Percentiles rank a stretch among this genome's conserved stretches.
Evolutionary conservation across 2,329 filamentous ascomycete species (phyloP).

Genomic region (Fusarium duplospermum): DNA sequence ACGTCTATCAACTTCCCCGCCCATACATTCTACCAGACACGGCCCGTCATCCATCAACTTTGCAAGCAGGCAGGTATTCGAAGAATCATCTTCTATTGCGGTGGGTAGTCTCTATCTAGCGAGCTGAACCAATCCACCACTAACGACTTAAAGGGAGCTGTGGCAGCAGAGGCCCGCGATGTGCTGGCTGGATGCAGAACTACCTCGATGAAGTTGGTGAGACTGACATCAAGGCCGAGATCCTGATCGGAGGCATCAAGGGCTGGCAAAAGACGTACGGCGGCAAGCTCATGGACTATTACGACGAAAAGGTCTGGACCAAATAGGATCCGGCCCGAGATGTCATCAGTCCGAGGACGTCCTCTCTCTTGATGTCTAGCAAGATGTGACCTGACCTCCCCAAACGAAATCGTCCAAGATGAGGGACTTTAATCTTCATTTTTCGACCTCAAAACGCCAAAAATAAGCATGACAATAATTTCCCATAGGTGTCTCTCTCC

Average conservation of each 20-base stretch:
- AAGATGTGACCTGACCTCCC: conserved; percentile 32
- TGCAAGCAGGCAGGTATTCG: conserved; percentile 61
- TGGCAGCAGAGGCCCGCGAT: conserved; percentile 61
- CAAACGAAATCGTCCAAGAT: conserved; percentile 32
- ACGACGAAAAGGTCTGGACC: conserved; percentile 56
- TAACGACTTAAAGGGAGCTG: conserved; percentile 57
- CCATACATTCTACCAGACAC: conserved; percentile 64
- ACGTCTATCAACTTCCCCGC: conserved; percentile 69
- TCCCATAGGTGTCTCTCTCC: conserved; percentile 18
- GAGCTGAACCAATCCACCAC: neutral
- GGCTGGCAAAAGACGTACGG: conserved; percentile 65
- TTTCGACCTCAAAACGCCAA: conserved; percentile 52
- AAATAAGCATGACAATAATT: conserved; percentile 39
- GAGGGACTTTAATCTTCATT: conserved; percentile 35
- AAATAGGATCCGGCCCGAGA: conserved; percentile 32
- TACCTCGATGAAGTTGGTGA: conserved; percentile 61
- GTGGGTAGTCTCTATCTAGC: conserved; percentile 46
- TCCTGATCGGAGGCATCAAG: conserved; percentile 65
- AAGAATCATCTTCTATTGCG: conserved; percentile 67
- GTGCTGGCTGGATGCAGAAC: conserved; percentile 68
- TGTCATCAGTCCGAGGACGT: conserved; percentile 13
- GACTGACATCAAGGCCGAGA: conserved; percentile 56
- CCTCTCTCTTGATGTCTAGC: conserved; percentile 48
- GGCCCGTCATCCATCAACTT: conserved; percentile 60
- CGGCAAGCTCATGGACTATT: conserved; percentile 61